Percentiles rank a stretch among this genome's conserved stretches.
phyloP scores from a whole-genome alignment of 345 rosid species.

The Moringa oleifera region DNA sequence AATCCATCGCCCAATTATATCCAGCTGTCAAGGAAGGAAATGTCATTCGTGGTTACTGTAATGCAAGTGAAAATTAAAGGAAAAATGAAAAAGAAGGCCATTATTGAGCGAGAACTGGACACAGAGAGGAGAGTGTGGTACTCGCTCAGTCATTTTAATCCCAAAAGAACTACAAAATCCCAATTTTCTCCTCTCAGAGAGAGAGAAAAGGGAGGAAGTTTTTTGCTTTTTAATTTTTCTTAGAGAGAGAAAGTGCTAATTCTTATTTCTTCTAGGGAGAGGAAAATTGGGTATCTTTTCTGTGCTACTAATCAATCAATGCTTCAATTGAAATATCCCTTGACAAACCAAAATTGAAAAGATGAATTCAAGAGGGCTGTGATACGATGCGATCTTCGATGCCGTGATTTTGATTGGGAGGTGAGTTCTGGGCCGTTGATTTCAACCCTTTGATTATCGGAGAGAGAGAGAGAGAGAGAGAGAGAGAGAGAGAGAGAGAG shows the following conservation, averaged over 20 bases:
- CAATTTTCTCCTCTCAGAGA: conserved; percentile 31
- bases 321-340: conserved; percentile 18
- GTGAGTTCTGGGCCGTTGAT: conserved; percentile 24
- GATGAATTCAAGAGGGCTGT: conserved; percentile 21
- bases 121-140: conserved; percentile 7
- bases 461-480: neutral
- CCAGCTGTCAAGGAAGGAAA: neutral
- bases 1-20: conserved; percentile 15
- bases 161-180: conserved; percentile 15
- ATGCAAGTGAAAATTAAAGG: conserved; percentile 7
- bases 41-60: conserved; percentile 22
- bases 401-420: conserved; percentile 21
- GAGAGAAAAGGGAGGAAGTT: conserved; percentile 17
- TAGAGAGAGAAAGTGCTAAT: conserved; percentile 23
- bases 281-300: neutral
- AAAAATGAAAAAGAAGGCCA: conserved; percentile 13
- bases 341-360: conserved; percentile 24
- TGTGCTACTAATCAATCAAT: conserved; percentile 19
- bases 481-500: neutral
- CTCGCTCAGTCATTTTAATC: conserved; percentile 31
- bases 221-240: conserved; percentile 14
- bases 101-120: neutral
- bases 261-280: conserved; percentile 12
- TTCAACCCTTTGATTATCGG: conserved; percentile 3
- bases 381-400: conserved; percentile 38